Conservation (phyloP, 768 basidiomycete species). For the Pleurotus tuber-regium region DNA sequence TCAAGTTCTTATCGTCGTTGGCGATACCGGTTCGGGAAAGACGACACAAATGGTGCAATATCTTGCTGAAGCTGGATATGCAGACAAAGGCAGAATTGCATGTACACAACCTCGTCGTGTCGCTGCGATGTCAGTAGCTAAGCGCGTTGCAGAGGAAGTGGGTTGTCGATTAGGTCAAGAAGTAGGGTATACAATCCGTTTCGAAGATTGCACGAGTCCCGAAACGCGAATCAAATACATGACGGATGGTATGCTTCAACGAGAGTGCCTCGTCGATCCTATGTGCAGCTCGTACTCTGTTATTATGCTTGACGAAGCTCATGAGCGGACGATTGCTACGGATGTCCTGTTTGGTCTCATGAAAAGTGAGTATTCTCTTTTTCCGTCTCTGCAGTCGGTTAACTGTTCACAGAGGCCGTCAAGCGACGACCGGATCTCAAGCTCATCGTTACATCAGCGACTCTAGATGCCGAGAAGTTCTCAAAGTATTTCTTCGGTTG, state of each 20-base stretch:
- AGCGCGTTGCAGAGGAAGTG: constrained; percentile 97
- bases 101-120: constrained; percentile 99
- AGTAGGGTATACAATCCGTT: constrained; percentile 98
- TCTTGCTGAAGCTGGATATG: constrained; percentile 90
- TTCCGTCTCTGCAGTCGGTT: constrained; percentile 6
- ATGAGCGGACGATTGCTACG: constrained; percentile 97
- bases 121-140: constrained; percentile 98
- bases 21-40: constrained; percentile 98
- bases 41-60: constrained; percentile 99
- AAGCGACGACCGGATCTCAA: constrained; percentile 95
- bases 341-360: constrained; percentile 96
- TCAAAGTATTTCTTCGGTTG: constrained; percentile 99
- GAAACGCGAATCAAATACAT: constrained; percentile 99
- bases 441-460: constrained; percentile 97
- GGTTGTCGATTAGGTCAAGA: constrained; percentile 97
- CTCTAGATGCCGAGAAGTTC: constrained; percentile 99
- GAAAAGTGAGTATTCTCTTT: constrained; percentile 60
- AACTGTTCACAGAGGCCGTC: constrained; percentile 70
- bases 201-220: constrained; percentile 98
- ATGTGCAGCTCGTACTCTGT: constrained; percentile 91
- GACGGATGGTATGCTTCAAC: constrained; percentile 99
- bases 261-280: constrained; percentile 96
- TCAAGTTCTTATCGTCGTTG: constrained; percentile 97
- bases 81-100: constrained; percentile 88
- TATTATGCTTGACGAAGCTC: constrained; percentile 98